These are phyloP conservation scores for Coemansia sp. DNA, from an alignment of 192 early-diverging fungal genomes.

Conservation along the genomic window DNA sequence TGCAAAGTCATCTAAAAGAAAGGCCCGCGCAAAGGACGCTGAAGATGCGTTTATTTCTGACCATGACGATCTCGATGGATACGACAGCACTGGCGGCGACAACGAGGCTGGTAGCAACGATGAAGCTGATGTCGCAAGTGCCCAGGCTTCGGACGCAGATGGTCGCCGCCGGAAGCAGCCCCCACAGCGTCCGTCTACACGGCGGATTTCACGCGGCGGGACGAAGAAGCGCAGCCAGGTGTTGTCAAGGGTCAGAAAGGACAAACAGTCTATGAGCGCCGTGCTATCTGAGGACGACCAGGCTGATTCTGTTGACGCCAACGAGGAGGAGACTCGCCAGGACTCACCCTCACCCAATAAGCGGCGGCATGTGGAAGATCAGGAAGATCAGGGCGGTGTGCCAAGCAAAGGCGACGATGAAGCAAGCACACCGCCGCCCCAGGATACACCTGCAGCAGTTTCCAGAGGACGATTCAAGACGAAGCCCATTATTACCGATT, in stretches of 20 bases:
- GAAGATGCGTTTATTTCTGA: constrained; percentile 16
- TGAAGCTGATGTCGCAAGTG: background rate
- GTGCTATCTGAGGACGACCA: background rate
- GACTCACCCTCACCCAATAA: background rate
- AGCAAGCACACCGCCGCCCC: background rate
- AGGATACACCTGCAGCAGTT: background rate
- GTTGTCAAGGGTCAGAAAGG: background rate
- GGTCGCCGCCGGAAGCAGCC: background rate
- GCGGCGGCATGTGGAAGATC: background rate
- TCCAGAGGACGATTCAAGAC: background rate
- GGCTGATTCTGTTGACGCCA: background rate
- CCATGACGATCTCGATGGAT: constrained; percentile 12
- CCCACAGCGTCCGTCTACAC: background rate
- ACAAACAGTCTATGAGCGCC: background rate
- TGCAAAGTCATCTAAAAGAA: background rate
- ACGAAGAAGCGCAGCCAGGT: background rate
- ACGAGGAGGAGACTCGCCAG: background rate
- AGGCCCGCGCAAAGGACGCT: background rate
- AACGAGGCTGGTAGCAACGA: constrained; percentile 5
- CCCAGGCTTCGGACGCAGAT: background rate
- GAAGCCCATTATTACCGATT: background rate
- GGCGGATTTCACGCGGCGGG: background rate
- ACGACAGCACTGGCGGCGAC: background rate
- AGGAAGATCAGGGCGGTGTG: background rate
- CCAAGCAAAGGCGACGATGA: background rate